Evolutionary conservation across 2,329 filamentous ascomycete species (phyloP).

Genomic region (Arachnomyces sp.): DNA sequence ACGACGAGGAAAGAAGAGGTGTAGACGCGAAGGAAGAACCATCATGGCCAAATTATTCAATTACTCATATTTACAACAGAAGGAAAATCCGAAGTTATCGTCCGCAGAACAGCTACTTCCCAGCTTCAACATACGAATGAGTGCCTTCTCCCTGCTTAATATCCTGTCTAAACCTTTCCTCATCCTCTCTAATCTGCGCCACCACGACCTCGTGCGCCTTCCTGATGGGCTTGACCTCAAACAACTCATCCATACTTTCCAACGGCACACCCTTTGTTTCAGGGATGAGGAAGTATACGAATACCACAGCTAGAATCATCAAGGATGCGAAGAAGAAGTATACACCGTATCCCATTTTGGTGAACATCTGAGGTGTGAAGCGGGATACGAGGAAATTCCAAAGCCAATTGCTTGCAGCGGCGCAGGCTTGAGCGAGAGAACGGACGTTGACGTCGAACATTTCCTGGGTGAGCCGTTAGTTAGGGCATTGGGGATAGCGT

Average conservation of each 20-base stretch:
- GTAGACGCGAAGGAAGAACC: too few species aligned
- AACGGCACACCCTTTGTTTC: slow-evolving; percentile 60
- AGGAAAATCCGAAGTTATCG: too few species aligned
- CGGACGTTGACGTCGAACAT: slow-evolving; percentile 66
- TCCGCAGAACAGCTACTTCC: too few species aligned
- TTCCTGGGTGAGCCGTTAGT: slow-evolving; percentile 25
- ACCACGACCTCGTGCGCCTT: slow-evolving; percentile 28
- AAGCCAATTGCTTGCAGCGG: slow-evolving; percentile 34
- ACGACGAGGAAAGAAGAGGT: too few species aligned
- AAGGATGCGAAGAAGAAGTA: slow-evolving; percentile 62
- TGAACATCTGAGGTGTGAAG: slow-evolving; percentile 35
- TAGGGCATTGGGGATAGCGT: too few species aligned
- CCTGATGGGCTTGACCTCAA: slow-evolving; percentile 36
- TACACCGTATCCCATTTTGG: slow-evolving; percentile 48
- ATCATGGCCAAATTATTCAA: too few species aligned
- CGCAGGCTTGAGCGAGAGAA: slow-evolving; percentile 62
- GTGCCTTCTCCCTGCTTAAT: slow-evolving; percentile 16
- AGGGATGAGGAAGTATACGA: slow-evolving; percentile 55
- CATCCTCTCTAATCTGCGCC: slow-evolving; percentile 26
- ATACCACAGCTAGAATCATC: slow-evolving; percentile 50
- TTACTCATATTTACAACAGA: too few species aligned
- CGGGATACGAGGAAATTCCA: slow-evolving; percentile 30
- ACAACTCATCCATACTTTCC: slow-evolving; percentile 57
- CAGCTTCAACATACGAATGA: too few species aligned
- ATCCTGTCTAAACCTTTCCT: slow-evolving; percentile 26